Base-by-base conservation (phyloP, 2,329 filamentous ascomycete species). In the Aspergillus intermedius region DNA sequence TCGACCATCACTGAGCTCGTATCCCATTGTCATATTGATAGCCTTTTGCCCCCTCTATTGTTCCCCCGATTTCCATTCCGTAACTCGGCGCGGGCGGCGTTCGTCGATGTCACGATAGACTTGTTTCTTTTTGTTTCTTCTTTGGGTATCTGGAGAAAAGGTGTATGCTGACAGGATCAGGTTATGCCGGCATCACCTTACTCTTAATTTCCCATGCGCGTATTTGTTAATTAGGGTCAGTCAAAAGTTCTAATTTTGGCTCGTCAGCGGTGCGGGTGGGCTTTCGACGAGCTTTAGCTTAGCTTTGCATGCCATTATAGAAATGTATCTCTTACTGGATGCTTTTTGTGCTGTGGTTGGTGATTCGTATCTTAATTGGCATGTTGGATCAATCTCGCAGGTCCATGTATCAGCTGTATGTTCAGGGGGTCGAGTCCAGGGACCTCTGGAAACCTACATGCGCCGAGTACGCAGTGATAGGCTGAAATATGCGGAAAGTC, bases 21-120 rank as follows among this genome's bases (percentile, higher is more conserved):
- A 59, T 59, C 50, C 50, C 53, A 49, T 55, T 55, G 51, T 56
- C 53, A 53, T 50, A 46, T 52, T 50, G 64, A 63, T 67, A 65
- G 61, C 64, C 57, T 54, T 57, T 30, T 12, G 7, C 25, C 51
- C 45, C 55, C 49, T 53, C 55, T 49, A 50, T 52, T 48, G 44
- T 40, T 40, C 5, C 15, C n/a, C 10, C 9, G 19, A 12, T 19
- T 51, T 54, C 25, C 25, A 30, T 49, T 61, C 60, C 63, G 60
- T 67, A 66, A 65, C 62, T 60, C 59, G 56, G 60, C 61, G 60
- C 60, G 62, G 65, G 61, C 58, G 65, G 66, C 66, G 66, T 68
- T 62, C 52, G 55, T 66, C 52, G 58, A 63, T 61, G 58, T 66
- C 60, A 66, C 49, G 55, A 63, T 68, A 68, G 66, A 68, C 62